Conservation (phyloP, 1,139 yeast genomes). For the Yamadazyma dushanensis region DNA sequence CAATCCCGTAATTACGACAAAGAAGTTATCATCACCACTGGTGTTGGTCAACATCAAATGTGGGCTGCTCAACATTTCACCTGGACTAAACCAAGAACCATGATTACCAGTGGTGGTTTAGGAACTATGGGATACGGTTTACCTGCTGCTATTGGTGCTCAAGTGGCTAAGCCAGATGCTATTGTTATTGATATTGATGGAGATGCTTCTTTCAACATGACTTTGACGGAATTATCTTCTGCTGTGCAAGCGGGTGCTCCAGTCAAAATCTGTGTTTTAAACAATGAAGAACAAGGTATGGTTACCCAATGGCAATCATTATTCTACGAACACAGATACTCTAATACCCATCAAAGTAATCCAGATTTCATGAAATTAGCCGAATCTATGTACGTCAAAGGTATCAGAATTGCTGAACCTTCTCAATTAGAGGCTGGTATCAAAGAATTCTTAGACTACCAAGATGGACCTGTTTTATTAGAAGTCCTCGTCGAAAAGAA, state of each 20-base stretch:
- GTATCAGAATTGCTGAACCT: constrained; percentile 69
- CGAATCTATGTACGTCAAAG: constrained; percentile 90
- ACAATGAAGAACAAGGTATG: constrained; percentile 99
- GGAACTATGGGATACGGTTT: constrained; percentile 99
- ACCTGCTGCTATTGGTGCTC: constrained; percentile 98
- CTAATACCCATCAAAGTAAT: constrained; percentile 94
- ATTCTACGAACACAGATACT: constrained; percentile 93
- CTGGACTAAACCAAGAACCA: constrained; percentile 87
- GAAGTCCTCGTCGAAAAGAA: constrained; percentile 93
- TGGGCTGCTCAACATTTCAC: constrained; percentile 99
- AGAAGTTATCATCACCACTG: constrained; percentile 88
- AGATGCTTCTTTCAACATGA: constrained; percentile 98
- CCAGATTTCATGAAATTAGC: constrained; percentile 93
- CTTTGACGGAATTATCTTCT: constrained; percentile 85
- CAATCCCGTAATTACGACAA: constrained; percentile 67
- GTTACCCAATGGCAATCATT: constrained; percentile 99
- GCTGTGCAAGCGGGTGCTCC: constrained; percentile 95
- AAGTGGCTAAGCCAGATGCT: constrained; percentile 92
- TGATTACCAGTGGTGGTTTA: constrained; percentile 96
- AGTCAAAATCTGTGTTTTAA: constrained; percentile 81
- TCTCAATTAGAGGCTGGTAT: constrained; percentile 61
- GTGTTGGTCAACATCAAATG: constrained; percentile 99
- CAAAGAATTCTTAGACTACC: constrained; percentile 67
- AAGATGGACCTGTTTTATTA: constrained; percentile 77
- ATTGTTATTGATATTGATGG: constrained; percentile 96